Evolutionary conservation across 2,329 filamentous ascomycete genomes (phyloP).

Genomic region (Aureobasidium sp.): DNA sequence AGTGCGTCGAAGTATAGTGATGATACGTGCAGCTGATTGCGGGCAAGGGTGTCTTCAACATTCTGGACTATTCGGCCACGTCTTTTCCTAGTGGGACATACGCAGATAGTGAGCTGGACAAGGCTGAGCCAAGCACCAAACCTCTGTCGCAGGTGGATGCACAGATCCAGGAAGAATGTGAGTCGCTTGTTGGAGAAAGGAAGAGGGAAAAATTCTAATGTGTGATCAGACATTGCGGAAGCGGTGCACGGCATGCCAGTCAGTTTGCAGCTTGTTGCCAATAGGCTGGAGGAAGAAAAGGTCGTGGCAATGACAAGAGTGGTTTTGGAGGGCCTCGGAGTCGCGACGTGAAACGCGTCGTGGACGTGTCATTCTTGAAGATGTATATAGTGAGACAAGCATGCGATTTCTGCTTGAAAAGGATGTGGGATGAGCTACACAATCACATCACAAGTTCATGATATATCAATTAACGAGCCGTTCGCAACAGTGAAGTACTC

Average conservation of each 20-base stretch:
- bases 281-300: constrained; percentile 38
- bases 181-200: background rate
- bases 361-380: background rate
- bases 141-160: constrained; percentile 19
- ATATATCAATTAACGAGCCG: no score
- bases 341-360: background rate
- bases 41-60: constrained; percentile 36
- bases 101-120: constrained; percentile 36
- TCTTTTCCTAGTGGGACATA: constrained; percentile 39
- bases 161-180: constrained; percentile 19
- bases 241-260: constrained; percentile 37
- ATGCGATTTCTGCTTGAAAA: background rate
- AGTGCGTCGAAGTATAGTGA: constrained; percentile 14
- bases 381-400: background rate
- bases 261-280: constrained; percentile 36
- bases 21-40: background rate
- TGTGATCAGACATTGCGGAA: constrained; percentile 30
- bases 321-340: constrained; percentile 21
- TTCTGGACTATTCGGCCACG: constrained; percentile 41
- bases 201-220: background rate
- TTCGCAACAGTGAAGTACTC: no score
- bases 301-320: constrained; percentile 34
- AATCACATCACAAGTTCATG: no score
- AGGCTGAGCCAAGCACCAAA: constrained; percentile 22
- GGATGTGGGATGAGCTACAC: no score